Evolutionary conservation across 129 eudicot genomes (phyloP), one percentile per base, ranked within the genome.

Genomic region (Ambrosia trifida): DNA sequence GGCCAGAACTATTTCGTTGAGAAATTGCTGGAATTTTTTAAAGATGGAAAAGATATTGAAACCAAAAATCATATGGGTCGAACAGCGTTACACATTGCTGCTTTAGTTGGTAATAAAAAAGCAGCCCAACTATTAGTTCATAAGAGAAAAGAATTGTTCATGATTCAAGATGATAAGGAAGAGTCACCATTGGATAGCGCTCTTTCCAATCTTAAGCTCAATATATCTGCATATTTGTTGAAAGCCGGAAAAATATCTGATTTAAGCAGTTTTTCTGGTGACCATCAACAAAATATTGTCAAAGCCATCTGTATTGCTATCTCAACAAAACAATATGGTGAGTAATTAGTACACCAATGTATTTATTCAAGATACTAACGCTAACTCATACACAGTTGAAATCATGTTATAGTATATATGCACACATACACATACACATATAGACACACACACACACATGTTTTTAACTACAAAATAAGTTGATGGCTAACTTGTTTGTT

Each of bases 1-100:
- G 1, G 28, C 28, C 28, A 24, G 28, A 24, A 24, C 28, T 24
- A 24, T 24, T 24, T 24, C 28, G 28, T 24, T 24, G 28, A 24
- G 1, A 24, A 24, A 24, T 1, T 24, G 28, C 28, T 24, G 1
- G 28, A 24, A 24, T 24, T 24, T 24, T 24, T 24, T 24, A 24
- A 24, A 24, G 28, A 24, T 24, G 28, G 28, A 24, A 24, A 24
- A 24, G 28, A 24, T 24, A n/a, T 19, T 53, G 68, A 72, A 60
- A 59, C 10, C 33, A 31, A 30, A 60, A 72, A 46, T 46, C 60
- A 46, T 16, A 19, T 58, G 11, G 70, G 77, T 7, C 35, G 9
- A 17, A 72, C 77, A 11, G 69, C 77, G 2, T 47, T 72, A 4
- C 77, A 72, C 70, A 47, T 72, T 33, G 77, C 77, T 3, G 77